Conservation (phyloP, 306 rosid genomes). For the Canavalia gladiata region DNA sequence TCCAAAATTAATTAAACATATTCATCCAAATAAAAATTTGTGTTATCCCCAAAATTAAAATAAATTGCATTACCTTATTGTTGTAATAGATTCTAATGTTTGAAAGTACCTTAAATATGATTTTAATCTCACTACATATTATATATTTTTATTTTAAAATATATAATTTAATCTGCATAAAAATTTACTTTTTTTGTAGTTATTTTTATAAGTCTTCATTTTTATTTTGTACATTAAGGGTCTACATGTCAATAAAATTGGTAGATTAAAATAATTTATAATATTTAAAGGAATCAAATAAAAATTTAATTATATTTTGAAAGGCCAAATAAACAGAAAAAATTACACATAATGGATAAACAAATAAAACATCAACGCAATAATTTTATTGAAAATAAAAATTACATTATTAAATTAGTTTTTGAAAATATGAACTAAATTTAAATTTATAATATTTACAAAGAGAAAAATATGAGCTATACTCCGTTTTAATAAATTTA, state of each 20-base stretch:
- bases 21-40: background rate
- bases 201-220: background rate
- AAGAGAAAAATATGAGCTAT: background rate
- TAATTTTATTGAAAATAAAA: background rate
- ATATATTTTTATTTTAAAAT: background rate
- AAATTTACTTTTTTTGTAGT: background rate
- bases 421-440: too few relatives aligned
- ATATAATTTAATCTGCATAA: background rate
- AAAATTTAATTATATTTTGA: background rate
- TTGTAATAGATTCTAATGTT: background rate
- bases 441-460: background rate
- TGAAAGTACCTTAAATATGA: background rate
- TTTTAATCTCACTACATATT: background rate
- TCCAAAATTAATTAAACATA: background rate
- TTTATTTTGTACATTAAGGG: background rate
- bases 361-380: background rate
- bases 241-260: background rate
- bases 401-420: too few relatives aligned
- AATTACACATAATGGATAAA: background rate
- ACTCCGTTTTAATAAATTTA: too few relatives aligned
- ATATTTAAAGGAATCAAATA: background rate
- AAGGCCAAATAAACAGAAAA: background rate
- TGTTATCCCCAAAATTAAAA: too few relatives aligned
- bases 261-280: background rate
- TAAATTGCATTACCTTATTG: too few relatives aligned